Base-by-base conservation (phyloP, 2,329 filamentous ascomycete species). In the Calonectria honghensis region DNA sequence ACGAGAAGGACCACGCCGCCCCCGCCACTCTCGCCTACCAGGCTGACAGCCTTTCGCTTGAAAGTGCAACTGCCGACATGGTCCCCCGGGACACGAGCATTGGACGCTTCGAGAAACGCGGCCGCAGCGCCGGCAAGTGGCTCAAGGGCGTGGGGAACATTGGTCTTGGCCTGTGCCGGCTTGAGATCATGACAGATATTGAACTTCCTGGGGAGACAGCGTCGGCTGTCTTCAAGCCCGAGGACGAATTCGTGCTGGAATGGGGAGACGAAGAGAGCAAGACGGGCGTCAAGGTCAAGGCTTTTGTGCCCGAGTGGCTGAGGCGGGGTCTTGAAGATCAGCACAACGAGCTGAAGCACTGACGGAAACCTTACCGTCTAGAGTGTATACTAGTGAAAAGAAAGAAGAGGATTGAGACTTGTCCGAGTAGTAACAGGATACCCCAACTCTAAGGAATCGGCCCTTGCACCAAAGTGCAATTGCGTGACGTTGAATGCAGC, bases 101-200 rank as follows among this genome's bases (percentile, higher is more conserved):
- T 78, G 88, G 86, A 1, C 86, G 89, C 27, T 84, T 85, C 18
- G 89, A 83, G 77, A 90, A 89, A 85, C 89, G 88, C 84, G 90
- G 93, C 81, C 92, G 95, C 79, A 93, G 92, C 75, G 93, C 94
- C 0, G 97, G 96, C 54, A 98, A 95, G 83, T 96, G 95, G 87
- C 88, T 98, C 68, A 88, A 87, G 39, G 94, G 94, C 0, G 88
- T 96, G 18, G 96, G 96, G 0, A 98, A 98, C 82, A 86, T 98
- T 37, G 97, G 97, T 1, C 88, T 99, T 68, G 96, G 93, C 2
- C 86, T 98, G 78, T 98, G 96, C 83, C 92, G 96, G 32, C 85
- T 98, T 79, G 96, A 98, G 86, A 93, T 93, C 82, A 98, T 98
- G 96, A 98, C 95, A 6, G 94, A 95, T 82, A 87, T 97, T 63